Base-by-base conservation (phyloP, 345 rosid species). In the Eucalyptus sp. region DNA sequence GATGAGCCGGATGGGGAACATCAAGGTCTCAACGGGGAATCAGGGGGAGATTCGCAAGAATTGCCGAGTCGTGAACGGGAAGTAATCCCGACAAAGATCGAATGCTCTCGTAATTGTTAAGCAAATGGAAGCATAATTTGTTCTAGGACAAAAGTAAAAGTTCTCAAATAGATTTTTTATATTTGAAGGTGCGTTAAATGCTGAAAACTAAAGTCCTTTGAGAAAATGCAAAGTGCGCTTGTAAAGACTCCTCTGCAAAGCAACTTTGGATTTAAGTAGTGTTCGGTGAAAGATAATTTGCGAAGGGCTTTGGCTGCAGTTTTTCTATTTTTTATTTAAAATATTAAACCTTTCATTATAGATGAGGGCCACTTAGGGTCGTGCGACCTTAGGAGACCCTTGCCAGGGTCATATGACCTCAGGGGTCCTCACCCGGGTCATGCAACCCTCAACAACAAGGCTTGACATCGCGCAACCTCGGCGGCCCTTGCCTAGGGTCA, bases 1-100 rank as follows among this genome's bases (percentile, higher is more conserved):
- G 12, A 91, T 95, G 93, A 93, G 92, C 89, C 88, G 94, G 83
- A 93, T 97, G 98, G 99, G 97, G 88, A 91, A 90, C 16, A 94
- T 95, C 88, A 88, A 93, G 5, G 96, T 94, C 88, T 87, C 94
- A 88, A 95, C 98, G 4, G 96, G 94, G 50, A 90, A 87, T 1
- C 89, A 92, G 29, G 97, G 97, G 33, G 94, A 95, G 93, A 95
- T 95, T 68, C 92, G 96, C 86, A 90, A 68, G 90, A 90, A 92
- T 80, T 97, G 98, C 93, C 90, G 92, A 80, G 58, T 37, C 80
- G 49, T 89, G 37, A 89, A 91, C 46, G 33, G 86, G 62, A 64
- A 81, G 51, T n/a, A 88, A n/a, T 27, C 68, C 86, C 17, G 7
- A 50, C 31, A 9, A 14, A 51, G 76, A 64, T 64, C 76, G 37